Base-by-base conservation (phyloP, 2,329 filamentous ascomycete genomes). In the Phialophora chinensis region DNA sequence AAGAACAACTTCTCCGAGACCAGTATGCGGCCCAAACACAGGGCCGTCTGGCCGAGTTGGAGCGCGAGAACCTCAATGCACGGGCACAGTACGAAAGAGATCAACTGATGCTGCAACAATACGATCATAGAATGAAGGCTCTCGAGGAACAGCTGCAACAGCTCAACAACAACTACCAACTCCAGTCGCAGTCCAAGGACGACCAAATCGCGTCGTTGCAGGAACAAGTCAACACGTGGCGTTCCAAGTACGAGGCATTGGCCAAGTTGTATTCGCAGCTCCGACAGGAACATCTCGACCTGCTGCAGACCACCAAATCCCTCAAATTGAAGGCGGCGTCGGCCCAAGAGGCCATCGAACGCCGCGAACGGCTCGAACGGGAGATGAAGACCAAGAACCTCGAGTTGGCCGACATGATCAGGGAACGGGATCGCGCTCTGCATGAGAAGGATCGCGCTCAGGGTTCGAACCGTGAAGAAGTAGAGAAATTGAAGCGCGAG, bases 351-450 rank as follows among this genome's bases (percentile, higher is more conserved):
- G 95, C 95, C 1, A 97, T 98, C 70, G 95, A 98, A 65, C 89
- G 87, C 73, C 90, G 94, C 8, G 95, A 99, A 82, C 97, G 96
- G 83, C 85, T 99, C 60, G 93, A 98, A 81, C 90, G 94, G 38
- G 95, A 99, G 81, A 91, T 99, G 77, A 99, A 99, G 86, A 97
- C 94, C 33, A 99, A 99, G 87, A 99, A 99, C 76, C 83, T 99
- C n/a, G 95, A 99, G 79, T 82, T 99, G 68, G 95, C 95, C 35
- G 93, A 98, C 77, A 98, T 99, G 95, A 99, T 99, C 71, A 88
- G 95, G 52, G 95, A 99, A 81, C 87, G 95, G 73, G 95, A 99
- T 76, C 88, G 95, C 70, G 95, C 95, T 33, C 81, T 97, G 60
- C 92, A 98, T 75, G 95, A 99, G 69, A 92, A 93, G 77, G 95